Percentiles rank a stretch among this genome's conserved stretches.
These are phyloP conservation scores for Besnoitia besnoiti DNA, from an alignment of 169 alveolate genomes.

Conservation along the genomic window DNA sequence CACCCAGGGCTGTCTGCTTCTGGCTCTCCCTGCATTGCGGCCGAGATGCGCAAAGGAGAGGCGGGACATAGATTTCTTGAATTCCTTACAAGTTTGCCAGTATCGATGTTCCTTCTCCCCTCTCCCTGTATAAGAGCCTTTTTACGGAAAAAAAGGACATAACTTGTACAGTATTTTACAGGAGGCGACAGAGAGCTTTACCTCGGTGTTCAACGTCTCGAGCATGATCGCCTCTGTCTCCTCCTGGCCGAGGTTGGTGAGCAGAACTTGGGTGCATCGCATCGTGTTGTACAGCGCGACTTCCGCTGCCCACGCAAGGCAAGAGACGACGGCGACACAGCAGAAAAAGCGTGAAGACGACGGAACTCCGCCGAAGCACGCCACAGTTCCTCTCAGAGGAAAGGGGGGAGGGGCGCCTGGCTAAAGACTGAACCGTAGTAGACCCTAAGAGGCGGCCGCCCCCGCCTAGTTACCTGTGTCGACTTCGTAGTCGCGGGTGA, in stretches of 20 bases:
- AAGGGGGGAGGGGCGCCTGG: too few species aligned
- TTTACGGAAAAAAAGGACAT: too few species aligned
- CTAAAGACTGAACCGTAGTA: neutral
- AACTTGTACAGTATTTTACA: too few species aligned
- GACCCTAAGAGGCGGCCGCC: neutral
- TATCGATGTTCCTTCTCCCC: too few species aligned
- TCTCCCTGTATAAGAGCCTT: too few species aligned
- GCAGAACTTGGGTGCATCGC: slow-evolving; percentile 93
- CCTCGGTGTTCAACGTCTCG: slow-evolving; percentile 89
- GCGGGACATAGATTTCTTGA: too few species aligned
- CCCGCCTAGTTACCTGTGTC: slow-evolving; percentile 71
- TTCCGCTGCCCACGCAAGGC: slow-evolving; percentile 89
- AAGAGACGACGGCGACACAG: slow-evolving; percentile 31
- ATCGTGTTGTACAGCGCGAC: slow-evolving; percentile 94
- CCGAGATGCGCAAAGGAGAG: too few species aligned
- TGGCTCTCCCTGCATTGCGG: too few species aligned
- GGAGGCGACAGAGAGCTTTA: slow-evolving; percentile 13
- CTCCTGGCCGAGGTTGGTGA: slow-evolving; percentile 95
- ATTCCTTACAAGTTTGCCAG: too few species aligned
- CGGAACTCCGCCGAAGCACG: too few species aligned
- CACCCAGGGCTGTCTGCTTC: too few species aligned
- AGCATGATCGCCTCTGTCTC: slow-evolving; percentile 93
- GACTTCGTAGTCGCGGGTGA: slow-evolving; percentile 83
- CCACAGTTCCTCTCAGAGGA: neutral
- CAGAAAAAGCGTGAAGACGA: neutral